Evolutionary conservation across 495 filamentous ascomycete species (phyloP).

Genomic region (Cryomyces minteri): DNA sequence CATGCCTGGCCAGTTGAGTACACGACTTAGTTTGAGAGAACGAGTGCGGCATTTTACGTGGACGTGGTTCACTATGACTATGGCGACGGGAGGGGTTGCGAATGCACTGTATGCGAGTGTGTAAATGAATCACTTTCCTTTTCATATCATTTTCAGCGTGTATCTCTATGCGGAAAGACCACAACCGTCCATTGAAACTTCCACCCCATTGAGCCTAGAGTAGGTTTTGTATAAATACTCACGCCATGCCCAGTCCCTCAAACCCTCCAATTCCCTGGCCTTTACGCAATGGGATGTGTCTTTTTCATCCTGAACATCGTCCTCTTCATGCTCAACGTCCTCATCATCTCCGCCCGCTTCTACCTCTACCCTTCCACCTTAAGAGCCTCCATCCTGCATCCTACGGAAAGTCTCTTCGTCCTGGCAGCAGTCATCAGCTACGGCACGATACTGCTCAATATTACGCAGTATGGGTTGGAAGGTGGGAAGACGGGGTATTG

Average conservation of each 20-base stretch:
- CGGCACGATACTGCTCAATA: conserved; percentile 63
- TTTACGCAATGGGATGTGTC: conserved; percentile 51
- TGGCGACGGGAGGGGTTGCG: conserved; percentile 72
- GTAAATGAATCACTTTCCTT: no score
- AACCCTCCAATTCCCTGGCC: conserved; percentile 32
- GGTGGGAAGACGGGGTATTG: conserved; percentile 40
- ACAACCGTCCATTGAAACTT: no score
- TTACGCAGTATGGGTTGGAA: conserved; percentile 54
- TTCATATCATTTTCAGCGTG: no score
- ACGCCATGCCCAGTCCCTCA: conserved; percentile 10
- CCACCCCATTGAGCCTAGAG: no score
- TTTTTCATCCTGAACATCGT: conserved; percentile 62
- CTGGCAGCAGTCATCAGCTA: conserved; percentile 52
- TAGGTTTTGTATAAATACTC: no score
- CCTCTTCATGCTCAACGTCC: conserved; percentile 51
- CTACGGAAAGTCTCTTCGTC: conserved; percentile 64
- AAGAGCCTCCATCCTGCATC: conserved; percentile 51
- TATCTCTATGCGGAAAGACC: no score
- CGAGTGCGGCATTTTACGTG: conserved; percentile 24
- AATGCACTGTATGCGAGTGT: conserved; percentile 35
- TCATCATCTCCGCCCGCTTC: conserved; percentile 51
- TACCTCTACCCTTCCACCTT: conserved; percentile 53
- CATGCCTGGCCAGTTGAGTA: no score
- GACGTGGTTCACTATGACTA: conserved; percentile 29
- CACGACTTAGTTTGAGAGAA: conserved; percentile 2